phyloP scores from a whole-genome alignment of 2,329 filamentous ascomycete genomes.

The Chaetomium sp. region DNA sequence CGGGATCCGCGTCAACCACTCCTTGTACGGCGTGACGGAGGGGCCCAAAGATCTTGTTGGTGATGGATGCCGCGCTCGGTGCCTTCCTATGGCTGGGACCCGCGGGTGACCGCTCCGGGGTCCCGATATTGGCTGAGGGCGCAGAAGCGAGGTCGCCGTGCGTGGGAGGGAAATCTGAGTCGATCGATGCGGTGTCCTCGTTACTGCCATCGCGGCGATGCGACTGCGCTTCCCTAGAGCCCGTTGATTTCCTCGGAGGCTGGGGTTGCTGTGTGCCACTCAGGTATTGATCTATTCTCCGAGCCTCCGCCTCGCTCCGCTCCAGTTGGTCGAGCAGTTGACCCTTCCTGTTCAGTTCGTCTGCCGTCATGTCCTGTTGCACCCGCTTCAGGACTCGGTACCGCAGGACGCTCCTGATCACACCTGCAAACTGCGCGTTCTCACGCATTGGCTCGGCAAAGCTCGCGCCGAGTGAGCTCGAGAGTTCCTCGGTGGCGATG shows the following conservation, averaged over 20 bases:
- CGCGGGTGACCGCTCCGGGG: slow-evolving; percentile 57
- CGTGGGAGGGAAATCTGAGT: slow-evolving; percentile 93
- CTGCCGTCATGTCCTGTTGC: slow-evolving; percentile 95
- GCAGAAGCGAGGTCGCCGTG: slow-evolving; percentile 71
- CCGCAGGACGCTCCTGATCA: slow-evolving; percentile 83
- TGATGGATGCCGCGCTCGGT: slow-evolving; percentile 85
- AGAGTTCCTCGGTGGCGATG: slow-evolving; percentile 90
- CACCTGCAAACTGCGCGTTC: slow-evolving; percentile 93
- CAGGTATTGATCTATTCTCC: slow-evolving; percentile 90
- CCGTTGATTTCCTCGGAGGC: slow-evolving; percentile 68
- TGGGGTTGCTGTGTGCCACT: slow-evolving; percentile 67
- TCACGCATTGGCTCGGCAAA: slow-evolving; percentile 98
- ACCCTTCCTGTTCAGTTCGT: slow-evolving; percentile 88
- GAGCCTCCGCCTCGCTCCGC: slow-evolving; percentile 87
- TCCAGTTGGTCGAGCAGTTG: slow-evolving; percentile 84
- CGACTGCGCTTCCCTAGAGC: slow-evolving; percentile 54
- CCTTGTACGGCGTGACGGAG: slow-evolving; percentile 95
- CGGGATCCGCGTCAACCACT: slow-evolving; percentile 93
- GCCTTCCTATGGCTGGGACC: slow-evolving; percentile 71
- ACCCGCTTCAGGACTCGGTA: slow-evolving; percentile 93
- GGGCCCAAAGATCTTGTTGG: slow-evolving; percentile 89
- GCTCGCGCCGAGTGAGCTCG: slow-evolving; percentile 81
- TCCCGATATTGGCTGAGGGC: slow-evolving; percentile 74
- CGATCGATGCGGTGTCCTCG: slow-evolving; percentile 86
- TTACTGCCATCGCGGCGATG: slow-evolving; percentile 58